Evolutionary conservation across 2,329 filamentous ascomycete species (phyloP).

Genomic region (Ilyonectria mors-panacis): DNA sequence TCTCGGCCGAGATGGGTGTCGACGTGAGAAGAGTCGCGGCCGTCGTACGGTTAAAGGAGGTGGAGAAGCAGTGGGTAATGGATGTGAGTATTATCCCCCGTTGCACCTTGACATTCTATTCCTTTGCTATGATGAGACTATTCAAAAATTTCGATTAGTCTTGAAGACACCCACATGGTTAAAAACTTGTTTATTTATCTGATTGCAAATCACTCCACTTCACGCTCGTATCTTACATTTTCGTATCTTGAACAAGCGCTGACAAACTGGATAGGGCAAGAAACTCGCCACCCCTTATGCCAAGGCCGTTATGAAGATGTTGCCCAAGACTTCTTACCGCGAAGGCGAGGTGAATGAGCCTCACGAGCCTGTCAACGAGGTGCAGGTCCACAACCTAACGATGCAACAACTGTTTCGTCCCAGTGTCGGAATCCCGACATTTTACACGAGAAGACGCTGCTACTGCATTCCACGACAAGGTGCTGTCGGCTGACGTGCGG

Average conservation of each 20-base stretch:
- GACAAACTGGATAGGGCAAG: conserved; percentile 73
- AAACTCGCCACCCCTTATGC: conserved; percentile 83
- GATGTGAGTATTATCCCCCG: conserved; percentile 73
- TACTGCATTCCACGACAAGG: conserved; percentile 71
- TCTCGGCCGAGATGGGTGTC: conserved; percentile 83
- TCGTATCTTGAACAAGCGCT: conserved; percentile 35
- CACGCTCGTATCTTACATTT: conserved; percentile 11
- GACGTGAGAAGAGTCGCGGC: conserved; percentile 89
- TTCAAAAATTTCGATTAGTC: conserved; percentile 96
- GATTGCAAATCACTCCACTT: conserved; percentile 35
- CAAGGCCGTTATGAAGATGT: conserved; percentile 82
- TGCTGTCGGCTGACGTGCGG: conserved; percentile 73
- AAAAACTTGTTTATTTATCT: conserved; percentile 66
- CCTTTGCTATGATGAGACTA: conserved; percentile 67
- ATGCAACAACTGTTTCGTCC: conserved; percentile 77
- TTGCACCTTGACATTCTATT: conserved; percentile 11
- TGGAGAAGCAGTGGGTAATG: conserved; percentile 83
- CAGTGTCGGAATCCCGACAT: conserved; percentile 73
- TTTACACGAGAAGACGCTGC: conserved; percentile 78
- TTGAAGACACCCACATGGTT: conserved; percentile 97
- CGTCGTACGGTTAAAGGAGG: conserved; percentile 86
- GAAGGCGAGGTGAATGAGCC: conserved; percentile 62
- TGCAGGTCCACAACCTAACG: conserved; percentile 73
- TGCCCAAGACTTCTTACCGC: conserved; percentile 77
- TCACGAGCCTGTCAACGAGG: conserved; percentile 76